Base-by-base conservation (phyloP, 179 eudicot genomes). In the Camellia oleifera region DNA sequence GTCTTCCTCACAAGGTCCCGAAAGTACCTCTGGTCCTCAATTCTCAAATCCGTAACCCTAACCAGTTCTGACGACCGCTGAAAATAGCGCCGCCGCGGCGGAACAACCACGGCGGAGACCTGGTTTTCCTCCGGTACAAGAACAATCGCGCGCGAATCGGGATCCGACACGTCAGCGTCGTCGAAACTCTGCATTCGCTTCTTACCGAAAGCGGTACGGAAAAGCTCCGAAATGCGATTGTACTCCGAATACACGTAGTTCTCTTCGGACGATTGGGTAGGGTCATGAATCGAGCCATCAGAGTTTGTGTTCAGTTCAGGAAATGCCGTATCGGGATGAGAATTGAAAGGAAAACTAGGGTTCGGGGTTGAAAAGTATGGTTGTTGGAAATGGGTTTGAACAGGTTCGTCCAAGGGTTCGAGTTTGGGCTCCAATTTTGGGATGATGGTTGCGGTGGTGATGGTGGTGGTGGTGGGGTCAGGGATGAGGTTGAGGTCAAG, bases 41-140 rank as follows among this genome's bases (percentile, higher is more conserved):
- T 42, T 52, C 84, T 80, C 4, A 94, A 77, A 69, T 92, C 87
- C 17, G 91, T 86, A 1, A 96, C 93, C 58, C 99, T 78, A 3
- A 96, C 99, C n/a, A 96, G 79, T 88, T 96, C 99, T 12, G 85
- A 79, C 0, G 97, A 91, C 13, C 99, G 82, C 82, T 83, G 87
- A 5, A 66, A 84, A 32, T 83, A 77, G 75, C 65, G 74, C 23
- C 79, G 70, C 46, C 72, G 67, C 23, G 79, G 72, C 6, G 85
- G 32, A 3, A 78, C 74, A 11, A 83, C 82, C 13, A 65, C 77
- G 61, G 26, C 20, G 3, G 82, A 60, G n/a, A 64, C 76, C 18
- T 64, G 75, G 46, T 64, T 70, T 15, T 77, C 82, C 10, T 67
- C 80, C 0, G 90, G 88, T 0, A 91, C 89, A 1, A 88, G 80